Evolutionary conservation across 2,329 filamentous ascomycete genomes (phyloP), one percentile per base, ranked within the genome.

Genomic region (Ophiostoma novo-ulmi): DNA sequence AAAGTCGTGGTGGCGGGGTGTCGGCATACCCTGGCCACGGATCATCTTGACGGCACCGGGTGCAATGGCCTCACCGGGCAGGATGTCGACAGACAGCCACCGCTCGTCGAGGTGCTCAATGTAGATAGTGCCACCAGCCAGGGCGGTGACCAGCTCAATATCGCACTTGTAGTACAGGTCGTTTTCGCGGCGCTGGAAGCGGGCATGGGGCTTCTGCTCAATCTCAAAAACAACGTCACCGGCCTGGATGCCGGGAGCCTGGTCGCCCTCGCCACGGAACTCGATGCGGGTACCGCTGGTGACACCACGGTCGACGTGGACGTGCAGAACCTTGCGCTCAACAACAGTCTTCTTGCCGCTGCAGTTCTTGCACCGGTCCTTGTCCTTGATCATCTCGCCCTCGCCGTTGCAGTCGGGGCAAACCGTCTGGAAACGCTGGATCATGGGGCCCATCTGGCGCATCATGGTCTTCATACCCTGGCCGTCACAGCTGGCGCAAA

Each of bases 361-460:
- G 84, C 95, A 99, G 79, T 88, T 87, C 89, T 97, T 98, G 91
- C 95, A 99, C 78, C 93, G 91, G 80, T 99, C 95, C 85, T 96
- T 96, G 75, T 98, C 94, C 79, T 92, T 93, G 80, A 99, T 94
- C 75, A 91, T 93, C 84, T 99, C 95, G 73, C 95, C 94, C 81
- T 99, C 95, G 74, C 96, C 96, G 76, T 95, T 94, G 80, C 95
- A 99, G 83, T 99, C 96, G 38, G 94, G 92, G 87, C 95, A 99
- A 77, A 97, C 94, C 39, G 94, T 98, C 86, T 99, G 95, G 89
- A 99, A 99, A 71, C 95, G 92, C 84, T 99, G 96, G 76, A 99
- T 98, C 95, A 99, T 99, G 72, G 95, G 95, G 69, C 95, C 95
- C 94, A 99, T 98, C 83, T 99, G 95, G 79, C 96, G 91, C 95